These are phyloP conservation scores for Phialophora macrospora DNA, from an alignment of 2,329 filamentous ascomycete genomes.

Conservation along the genomic window DNA sequence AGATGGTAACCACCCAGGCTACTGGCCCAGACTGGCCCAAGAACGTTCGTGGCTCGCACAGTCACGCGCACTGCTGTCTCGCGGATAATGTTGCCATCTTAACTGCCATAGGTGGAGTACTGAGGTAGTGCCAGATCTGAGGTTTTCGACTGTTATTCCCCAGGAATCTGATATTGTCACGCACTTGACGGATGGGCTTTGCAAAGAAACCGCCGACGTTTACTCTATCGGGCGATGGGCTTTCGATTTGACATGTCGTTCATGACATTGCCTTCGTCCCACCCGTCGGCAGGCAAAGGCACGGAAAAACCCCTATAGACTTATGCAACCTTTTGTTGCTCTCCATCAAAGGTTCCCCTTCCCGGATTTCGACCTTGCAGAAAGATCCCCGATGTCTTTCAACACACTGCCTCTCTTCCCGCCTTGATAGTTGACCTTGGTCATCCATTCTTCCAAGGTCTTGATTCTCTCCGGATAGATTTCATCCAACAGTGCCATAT, in stretches of 20 bases:
- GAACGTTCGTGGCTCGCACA: too few relatives aligned
- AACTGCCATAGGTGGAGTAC: not conserved
- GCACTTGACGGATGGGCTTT: not conserved
- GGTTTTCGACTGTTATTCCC: not conserved
- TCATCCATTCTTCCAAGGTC: conserved; percentile 57
- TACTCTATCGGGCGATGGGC: too few relatives aligned
- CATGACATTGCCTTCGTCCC: too few relatives aligned
- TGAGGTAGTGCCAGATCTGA: not conserved
- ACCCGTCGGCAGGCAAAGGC: too few relatives aligned
- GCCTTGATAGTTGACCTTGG: conserved; percentile 22
- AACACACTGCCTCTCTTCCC: conserved; percentile 20
- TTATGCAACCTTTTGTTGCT: too few relatives aligned
- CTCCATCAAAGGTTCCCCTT: not conserved
- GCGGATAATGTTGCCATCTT: not conserved
- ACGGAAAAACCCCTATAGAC: too few relatives aligned
- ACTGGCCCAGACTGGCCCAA: too few relatives aligned
- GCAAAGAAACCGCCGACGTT: not conserved
- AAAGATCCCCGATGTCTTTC: conserved; percentile 17
- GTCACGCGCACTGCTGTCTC: too few relatives aligned
- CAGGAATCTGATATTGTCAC: not conserved
- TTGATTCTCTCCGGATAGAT: conserved; percentile 57
- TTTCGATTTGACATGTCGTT: too few relatives aligned
- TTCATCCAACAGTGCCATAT: conserved; percentile 57
- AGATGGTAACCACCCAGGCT: too few relatives aligned
- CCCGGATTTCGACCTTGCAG: not conserved